phyloP scores from a whole-genome alignment of 2,329 filamentous ascomycete species.

The Pseudovirgaria hyperparasitica region DNA sequence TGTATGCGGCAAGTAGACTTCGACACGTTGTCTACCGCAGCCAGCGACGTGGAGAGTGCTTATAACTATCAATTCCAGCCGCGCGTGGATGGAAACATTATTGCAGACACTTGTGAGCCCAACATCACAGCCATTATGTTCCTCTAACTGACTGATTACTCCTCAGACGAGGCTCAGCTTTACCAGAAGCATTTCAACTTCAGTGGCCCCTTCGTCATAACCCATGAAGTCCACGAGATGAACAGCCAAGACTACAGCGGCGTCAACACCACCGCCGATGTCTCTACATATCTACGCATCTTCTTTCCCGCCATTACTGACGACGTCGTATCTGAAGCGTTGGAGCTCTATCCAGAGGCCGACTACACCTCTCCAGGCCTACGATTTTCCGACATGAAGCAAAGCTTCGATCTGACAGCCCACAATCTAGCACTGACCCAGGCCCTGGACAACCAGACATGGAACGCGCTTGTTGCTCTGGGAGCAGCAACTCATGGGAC shows the following conservation, averaged over 20 bases:
- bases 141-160: background rate
- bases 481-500: constrained; percentile 21
- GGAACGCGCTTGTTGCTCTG: constrained; percentile 22
- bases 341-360: constrained; percentile 19
- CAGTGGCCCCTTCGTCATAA: constrained; percentile 21
- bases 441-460: constrained; percentile 23
- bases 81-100: constrained; percentile 23
- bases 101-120: constrained; percentile 18
- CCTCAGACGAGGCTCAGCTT: constrained; percentile 18
- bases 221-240: constrained; percentile 23
- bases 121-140: too few species aligned
- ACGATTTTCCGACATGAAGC: constrained; percentile 24
- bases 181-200: constrained; percentile 26
- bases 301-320: constrained; percentile 25
- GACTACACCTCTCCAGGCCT: constrained; percentile 23
- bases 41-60: constrained; percentile 10
- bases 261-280: constrained; percentile 20
- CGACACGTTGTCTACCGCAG: constrained; percentile 15
- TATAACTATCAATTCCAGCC: constrained; percentile 25
- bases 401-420: constrained; percentile 21
- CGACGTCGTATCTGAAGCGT: constrained; percentile 15
- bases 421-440: constrained; percentile 22
- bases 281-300: constrained; percentile 15
- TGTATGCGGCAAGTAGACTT: constrained; percentile 21
- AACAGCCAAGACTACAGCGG: constrained; percentile 17